phyloP scores from a whole-genome alignment of 805 yeast genomes.

The Lachancea mirantina region DNA sequence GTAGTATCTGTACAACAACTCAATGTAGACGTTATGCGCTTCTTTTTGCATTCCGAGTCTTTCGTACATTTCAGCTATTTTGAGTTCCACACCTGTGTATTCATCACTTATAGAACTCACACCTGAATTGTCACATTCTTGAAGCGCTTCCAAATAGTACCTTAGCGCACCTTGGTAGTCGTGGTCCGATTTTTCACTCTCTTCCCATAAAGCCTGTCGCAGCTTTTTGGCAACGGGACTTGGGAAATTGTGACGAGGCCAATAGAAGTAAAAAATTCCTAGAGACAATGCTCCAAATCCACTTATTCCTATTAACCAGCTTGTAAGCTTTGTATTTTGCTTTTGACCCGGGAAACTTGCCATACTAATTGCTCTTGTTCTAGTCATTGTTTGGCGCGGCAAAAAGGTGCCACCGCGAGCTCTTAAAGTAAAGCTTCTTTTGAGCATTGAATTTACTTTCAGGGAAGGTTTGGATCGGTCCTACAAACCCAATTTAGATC shows the following conservation, averaged over 20 bases:
- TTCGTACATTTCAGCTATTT: conserved; percentile 82
- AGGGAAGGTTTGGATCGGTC: too few species aligned
- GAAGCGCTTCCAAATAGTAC: conserved; percentile 67
- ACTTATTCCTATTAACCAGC: too few species aligned
- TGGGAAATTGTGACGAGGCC: conserved; percentile 69
- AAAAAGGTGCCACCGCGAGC: too few species aligned
- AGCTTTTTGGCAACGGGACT: conserved; percentile 60
- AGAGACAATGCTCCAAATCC: conserved; percentile 22
- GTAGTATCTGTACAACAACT: conserved; percentile 53
- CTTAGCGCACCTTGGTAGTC: conserved; percentile 57
- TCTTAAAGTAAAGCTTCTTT: too few species aligned
- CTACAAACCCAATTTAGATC: too few species aligned
- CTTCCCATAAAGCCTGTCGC: conserved; percentile 78
- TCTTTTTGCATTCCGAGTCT: conserved; percentile 52
- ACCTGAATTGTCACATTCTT: conserved; percentile 48
- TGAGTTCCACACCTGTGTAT: conserved; percentile 85
- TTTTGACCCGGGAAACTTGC: too few species aligned
- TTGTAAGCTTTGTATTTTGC: too few species aligned
- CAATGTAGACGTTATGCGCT: conserved; percentile 62
- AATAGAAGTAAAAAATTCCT: conserved; percentile 37
- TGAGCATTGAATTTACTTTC: too few species aligned
- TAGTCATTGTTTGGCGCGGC: too few species aligned
- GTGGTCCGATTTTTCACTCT: conserved; percentile 54
- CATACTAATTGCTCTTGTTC: too few species aligned
- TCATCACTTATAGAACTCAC: conserved; percentile 62